Percentiles rank a stretch among this genome's conserved stretches.
Conservation (phyloP, 495 filamentous ascomycete species). For the Hypoxylon fuscum region DNA sequence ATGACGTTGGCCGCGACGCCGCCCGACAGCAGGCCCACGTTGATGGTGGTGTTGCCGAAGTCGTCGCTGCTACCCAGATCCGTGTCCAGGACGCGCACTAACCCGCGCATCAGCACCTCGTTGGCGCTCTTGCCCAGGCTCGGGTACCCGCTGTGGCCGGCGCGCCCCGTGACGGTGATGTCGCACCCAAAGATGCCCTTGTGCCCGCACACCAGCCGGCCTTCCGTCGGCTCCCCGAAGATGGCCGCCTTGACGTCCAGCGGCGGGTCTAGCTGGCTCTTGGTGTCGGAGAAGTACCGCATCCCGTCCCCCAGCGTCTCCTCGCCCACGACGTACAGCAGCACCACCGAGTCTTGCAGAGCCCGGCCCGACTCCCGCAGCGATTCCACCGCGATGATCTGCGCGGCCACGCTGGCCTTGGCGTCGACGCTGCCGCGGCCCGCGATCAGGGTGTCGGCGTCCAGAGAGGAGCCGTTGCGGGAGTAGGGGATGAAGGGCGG, state of each 20-base stretch:
- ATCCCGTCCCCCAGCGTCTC: slow-evolving; percentile 88
- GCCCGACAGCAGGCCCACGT: slow-evolving; percentile 79
- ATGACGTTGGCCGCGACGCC: slow-evolving; percentile 93
- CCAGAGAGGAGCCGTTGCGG: slow-evolving; percentile 55
- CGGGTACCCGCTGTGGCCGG: slow-evolving; percentile 90
- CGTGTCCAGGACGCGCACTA: slow-evolving; percentile 68
- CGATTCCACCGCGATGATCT: slow-evolving; percentile 72
- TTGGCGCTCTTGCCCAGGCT: slow-evolving; percentile 84
- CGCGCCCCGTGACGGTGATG: slow-evolving; percentile 74
- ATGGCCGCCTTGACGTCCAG: slow-evolving; percentile 66
- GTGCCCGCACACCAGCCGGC: slow-evolving; percentile 85
- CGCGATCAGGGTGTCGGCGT: slow-evolving; percentile 52
- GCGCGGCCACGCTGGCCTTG: slow-evolving; percentile 86
- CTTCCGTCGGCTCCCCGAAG: slow-evolving; percentile 92
- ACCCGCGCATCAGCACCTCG: slow-evolving; percentile 72
- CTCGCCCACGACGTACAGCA: slow-evolving; percentile 92
- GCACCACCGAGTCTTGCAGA: slow-evolving; percentile 62
- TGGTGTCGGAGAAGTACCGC: slow-evolving; percentile 66
- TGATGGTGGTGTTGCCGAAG: slow-evolving; percentile 87
- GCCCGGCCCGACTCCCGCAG: slow-evolving; percentile 59
- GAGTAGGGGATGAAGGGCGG: slow-evolving; percentile 78
- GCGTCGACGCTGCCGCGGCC: slow-evolving; percentile 91
- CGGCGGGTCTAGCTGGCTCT: slow-evolving; percentile 57
- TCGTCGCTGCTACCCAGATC: slow-evolving; percentile 76
- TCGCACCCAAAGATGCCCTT: slow-evolving; percentile 78